phyloP scores from a whole-genome alignment of 2,329 filamentous ascomycete species.

The Acrocalymma vagum region DNA sequence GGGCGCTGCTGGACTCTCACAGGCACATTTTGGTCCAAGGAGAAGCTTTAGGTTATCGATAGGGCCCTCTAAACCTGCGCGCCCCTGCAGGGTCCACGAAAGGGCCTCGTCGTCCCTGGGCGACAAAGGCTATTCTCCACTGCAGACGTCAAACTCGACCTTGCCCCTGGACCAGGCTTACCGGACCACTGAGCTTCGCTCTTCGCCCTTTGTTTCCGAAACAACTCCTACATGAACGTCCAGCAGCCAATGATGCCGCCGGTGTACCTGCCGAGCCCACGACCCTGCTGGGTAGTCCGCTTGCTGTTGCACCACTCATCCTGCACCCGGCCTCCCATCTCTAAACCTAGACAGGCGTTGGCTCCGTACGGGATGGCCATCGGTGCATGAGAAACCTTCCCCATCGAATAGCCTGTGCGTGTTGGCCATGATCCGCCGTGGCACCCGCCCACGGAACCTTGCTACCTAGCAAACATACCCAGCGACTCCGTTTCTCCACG shows the following conservation, averaged over 20 bases:
- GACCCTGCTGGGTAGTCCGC: constrained; percentile 11
- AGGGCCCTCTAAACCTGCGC: constrained; percentile 26
- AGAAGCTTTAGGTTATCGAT: constrained; percentile 33
- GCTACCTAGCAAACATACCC: constrained; percentile 16
- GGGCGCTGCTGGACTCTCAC: constrained; percentile 10
- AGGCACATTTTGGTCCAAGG: too few species aligned
- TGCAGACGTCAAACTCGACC: constrained; percentile 25
- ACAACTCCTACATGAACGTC: constrained; percentile 29
- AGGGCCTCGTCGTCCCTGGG: constrained; percentile 9
- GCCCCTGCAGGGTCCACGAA: constrained; percentile 25
- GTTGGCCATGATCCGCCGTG: constrained; percentile 34
- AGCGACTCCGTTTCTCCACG: constrained; percentile 19
- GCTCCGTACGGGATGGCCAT: constrained; percentile 26
- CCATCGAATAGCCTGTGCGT: constrained; percentile 36
- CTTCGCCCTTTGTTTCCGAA: constrained; percentile 40
- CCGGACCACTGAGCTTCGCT: constrained; percentile 24
- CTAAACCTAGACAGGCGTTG: constrained; percentile 33
- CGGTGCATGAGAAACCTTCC: constrained; percentile 31
- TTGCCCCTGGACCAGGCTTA: constrained; percentile 26
- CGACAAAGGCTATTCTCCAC: constrained; percentile 13
- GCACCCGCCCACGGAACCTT: constrained; percentile 27
- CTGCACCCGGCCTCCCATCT: constrained; percentile 21
- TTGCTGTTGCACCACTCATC: constrained; percentile 30
- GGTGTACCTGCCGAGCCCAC: constrained; percentile 38
- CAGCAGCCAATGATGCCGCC: constrained; percentile 29